phyloP scores from a whole-genome alignment of 2,329 filamentous ascomycete genomes.

The Thermochaetoides dissita region DNA sequence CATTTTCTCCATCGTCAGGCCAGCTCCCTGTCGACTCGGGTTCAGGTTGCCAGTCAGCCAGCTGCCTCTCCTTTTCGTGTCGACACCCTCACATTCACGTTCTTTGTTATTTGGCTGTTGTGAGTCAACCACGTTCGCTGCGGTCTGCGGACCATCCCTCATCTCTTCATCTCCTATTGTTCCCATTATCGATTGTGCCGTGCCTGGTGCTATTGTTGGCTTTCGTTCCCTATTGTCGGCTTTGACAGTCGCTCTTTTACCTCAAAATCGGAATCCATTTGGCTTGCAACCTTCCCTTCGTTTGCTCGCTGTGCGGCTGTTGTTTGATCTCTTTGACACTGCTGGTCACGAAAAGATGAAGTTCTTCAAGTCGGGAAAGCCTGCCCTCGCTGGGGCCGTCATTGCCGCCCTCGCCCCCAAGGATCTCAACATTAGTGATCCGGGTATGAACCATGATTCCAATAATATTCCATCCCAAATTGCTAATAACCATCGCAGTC shows the following conservation, averaged over 20 bases:
- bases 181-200: too few relatives aligned
- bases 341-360: constrained; percentile 8
- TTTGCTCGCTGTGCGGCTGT: constrained; percentile 13
- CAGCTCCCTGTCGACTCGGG: too few relatives aligned
- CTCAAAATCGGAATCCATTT: not conserved
- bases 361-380: constrained; percentile 18
- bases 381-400: constrained; percentile 10
- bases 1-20: too few relatives aligned
- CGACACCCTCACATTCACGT: too few relatives aligned
- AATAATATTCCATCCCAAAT: constrained; percentile 3
- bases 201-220: too few relatives aligned
- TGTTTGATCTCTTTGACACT: not conserved
- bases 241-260: constrained; percentile 2
- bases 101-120: too few relatives aligned
- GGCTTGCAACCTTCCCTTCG: not conserved
- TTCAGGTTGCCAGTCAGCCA: too few relatives aligned
- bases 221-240: not conserved
- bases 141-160: too few relatives aligned
- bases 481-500: constrained; percentile 23
- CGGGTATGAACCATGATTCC: constrained; percentile 19
- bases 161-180: not conserved
- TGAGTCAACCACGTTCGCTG: too few relatives aligned
- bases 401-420: constrained; percentile 15
- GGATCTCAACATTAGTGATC: constrained; percentile 25
- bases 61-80: too few relatives aligned